These are phyloP conservation scores for Holtermanniella nyarrowii DNA, from an alignment of 768 basidiomycete species.

Conservation along the genomic window DNA sequence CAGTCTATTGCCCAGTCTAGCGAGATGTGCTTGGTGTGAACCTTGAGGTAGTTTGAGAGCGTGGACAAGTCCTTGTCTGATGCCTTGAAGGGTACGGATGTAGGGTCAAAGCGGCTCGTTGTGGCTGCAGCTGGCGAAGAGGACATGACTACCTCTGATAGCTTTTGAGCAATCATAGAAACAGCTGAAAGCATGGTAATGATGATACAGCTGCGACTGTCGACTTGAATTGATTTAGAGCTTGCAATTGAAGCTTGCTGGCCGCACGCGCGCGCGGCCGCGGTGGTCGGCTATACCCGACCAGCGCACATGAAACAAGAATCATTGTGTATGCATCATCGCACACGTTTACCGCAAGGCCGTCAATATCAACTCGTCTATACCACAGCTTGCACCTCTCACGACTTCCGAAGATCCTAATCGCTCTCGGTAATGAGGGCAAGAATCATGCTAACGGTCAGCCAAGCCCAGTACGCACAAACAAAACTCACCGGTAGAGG, in stretches of 20 bases:
- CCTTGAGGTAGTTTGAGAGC: constrained; percentile 65
- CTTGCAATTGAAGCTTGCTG: too few relatives aligned
- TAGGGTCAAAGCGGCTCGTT: not conserved
- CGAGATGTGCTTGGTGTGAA: constrained; percentile 56
- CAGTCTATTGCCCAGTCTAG: constrained; percentile 79
- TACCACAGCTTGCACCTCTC: too few relatives aligned
- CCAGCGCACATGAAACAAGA: not conserved
- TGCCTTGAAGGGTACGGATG: constrained; percentile 45
- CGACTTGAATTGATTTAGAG: not conserved
- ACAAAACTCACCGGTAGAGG: constrained; percentile 57
- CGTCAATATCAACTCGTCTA: too few relatives aligned
- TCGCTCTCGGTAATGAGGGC: constrained; percentile 56
- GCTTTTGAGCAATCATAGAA: not conserved
- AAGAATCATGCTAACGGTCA: constrained; percentile 61
- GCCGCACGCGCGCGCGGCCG: too few relatives aligned
- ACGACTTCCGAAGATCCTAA: too few relatives aligned
- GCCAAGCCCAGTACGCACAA: constrained; percentile 43
- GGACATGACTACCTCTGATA: not conserved
- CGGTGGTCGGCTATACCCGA: not conserved
- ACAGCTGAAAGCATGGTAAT: not conserved
- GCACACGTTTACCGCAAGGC: too few relatives aligned
- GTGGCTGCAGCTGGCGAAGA: too few relatives aligned
- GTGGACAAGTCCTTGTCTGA: constrained; percentile 46
- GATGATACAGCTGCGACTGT: not conserved
- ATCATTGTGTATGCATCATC: too few relatives aligned